Evolutionary conservation across 495 filamentous ascomycete species (phyloP), one percentile per base, ranked within the genome.

Genomic region (Halenospora varia): DNA sequence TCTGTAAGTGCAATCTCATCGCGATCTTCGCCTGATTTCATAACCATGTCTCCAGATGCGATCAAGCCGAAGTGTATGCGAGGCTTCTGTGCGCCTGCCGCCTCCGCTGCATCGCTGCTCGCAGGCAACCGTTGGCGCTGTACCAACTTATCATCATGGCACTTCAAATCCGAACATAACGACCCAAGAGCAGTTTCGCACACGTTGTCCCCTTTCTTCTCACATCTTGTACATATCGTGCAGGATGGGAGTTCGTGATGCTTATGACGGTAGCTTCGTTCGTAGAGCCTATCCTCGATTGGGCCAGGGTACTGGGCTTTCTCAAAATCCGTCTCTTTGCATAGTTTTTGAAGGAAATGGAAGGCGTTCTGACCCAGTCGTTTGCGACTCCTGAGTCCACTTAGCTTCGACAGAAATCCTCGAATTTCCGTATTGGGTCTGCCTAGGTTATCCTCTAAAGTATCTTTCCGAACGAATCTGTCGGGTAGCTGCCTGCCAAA

Each of bases 401-500:
- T 41, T 8, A 70, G 59, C 17, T 53, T 66, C 2, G 25, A 25
- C 4, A 75, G 47, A 6, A 72, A 48, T 40, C 60, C 46, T 15
- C 64, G 62, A 26, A 75, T 69, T n/a, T 71, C 64, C 24, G 50
- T 49, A 39, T 66, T 66, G 11, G 71, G 67, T 25, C 62, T 61
- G 39, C 62, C 61, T 0, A 73, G 64, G 18, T 25, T 70, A 18
- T 76, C 64, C 20, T 68, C 56, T 13, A 66, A 10, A 4, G 44
- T 62, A 29, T 59, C 54, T 53, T 72, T 74, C n/a, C 48, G 41
- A 18, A 58, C 39, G 39, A 70, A 69, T 10, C 60, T 60, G 50
- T 71, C 50, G 25, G 68, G 64, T 26, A 65, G 65, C 44, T 64
- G 68, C 23, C 63, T 57, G 18, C 74, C 74, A 57, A 72, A 68